These are phyloP conservation scores for Takashimella koratensis DNA, from an alignment of 1,284 basidiomycete species.

Conservation along the genomic window DNA sequence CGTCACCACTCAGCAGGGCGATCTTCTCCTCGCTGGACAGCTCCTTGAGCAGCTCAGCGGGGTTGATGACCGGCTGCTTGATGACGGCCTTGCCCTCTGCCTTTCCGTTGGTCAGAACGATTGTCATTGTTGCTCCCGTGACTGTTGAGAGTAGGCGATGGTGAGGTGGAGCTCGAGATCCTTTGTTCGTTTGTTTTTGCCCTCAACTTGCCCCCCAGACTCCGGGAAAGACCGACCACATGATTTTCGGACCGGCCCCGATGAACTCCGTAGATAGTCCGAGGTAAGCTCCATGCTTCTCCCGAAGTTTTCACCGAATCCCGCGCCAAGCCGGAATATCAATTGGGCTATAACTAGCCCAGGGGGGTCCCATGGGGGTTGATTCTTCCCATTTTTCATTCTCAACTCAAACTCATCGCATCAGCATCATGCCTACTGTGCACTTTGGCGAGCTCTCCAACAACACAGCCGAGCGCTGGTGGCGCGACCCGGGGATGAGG, in stretches of 20 bases:
- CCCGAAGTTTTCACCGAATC: neutral
- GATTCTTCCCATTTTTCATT: neutral
- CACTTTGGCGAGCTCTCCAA: slow-evolving; percentile 6
- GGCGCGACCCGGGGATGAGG: slow-evolving; percentile 11
- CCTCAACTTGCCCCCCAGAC: too few species aligned
- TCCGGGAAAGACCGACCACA: too few species aligned
- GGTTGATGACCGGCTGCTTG: neutral
- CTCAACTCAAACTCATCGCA: neutral
- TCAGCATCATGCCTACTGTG: neutral
- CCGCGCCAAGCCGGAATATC: neutral
- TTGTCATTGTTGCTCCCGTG: neutral
- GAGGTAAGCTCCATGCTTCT: neutral
- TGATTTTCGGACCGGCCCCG: too few species aligned
- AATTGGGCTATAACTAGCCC: neutral
- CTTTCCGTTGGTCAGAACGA: too few species aligned
- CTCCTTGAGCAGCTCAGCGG: slow-evolving; percentile 2
- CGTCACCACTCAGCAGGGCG: slow-evolving; percentile 63
- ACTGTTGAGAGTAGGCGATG: neutral
- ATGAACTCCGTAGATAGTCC: neutral
- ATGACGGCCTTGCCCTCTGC: too few species aligned
- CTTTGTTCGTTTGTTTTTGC: neutral
- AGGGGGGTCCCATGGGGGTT: neutral
- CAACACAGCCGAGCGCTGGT: slow-evolving; percentile 16
- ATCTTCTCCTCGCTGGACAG: slow-evolving; percentile 52
- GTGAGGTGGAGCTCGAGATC: neutral